These are phyloP conservation scores for Zea luxurians DNA, from an alignment of 176 grass and related monocot genomes.

Conservation along the genomic window DNA sequence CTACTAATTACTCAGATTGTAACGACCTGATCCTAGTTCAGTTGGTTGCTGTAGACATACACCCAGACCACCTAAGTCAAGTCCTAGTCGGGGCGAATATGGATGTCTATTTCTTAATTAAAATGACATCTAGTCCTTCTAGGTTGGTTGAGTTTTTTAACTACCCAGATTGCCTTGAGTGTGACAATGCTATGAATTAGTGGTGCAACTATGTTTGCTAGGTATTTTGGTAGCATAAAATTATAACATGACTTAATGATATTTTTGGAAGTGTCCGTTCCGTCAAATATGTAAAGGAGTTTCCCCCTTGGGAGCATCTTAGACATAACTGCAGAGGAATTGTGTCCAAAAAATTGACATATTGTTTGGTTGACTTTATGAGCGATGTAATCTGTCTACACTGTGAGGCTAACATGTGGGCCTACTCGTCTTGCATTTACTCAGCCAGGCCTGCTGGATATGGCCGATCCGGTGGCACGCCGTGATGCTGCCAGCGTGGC, in stretches of 20 bases:
- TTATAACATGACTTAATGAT: too few species aligned
- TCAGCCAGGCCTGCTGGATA: too few species aligned
- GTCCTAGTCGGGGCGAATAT: background rate
- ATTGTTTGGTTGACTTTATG: too few species aligned
- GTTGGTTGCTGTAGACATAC: background rate
- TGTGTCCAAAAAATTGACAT: too few species aligned
- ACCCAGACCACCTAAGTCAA: background rate
- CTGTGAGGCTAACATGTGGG: too few species aligned
- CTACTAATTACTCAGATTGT: background rate
- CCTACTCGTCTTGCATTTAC: too few species aligned
- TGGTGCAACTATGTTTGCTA: background rate
- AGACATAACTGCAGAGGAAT: too few species aligned
- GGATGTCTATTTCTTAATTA: background rate
- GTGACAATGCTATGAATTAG: slow-evolving; percentile 16
- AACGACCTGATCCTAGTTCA: background rate
- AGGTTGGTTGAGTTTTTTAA: background rate
- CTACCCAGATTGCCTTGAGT: slow-evolving; percentile 3
- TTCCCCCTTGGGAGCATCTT: too few species aligned
- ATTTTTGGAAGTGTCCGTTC: background rate
- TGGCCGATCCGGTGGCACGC: too few species aligned
- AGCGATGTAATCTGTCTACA: too few species aligned
- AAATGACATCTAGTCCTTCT: background rate
- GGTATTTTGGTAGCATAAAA: background rate
- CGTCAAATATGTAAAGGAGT: too few species aligned
- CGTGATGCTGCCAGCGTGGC: too few species aligned